These are phyloP conservation scores for Akanthomyces dipterigenus DNA, from an alignment of 2,329 filamentous ascomycete species.

Conservation along the genomic window DNA sequence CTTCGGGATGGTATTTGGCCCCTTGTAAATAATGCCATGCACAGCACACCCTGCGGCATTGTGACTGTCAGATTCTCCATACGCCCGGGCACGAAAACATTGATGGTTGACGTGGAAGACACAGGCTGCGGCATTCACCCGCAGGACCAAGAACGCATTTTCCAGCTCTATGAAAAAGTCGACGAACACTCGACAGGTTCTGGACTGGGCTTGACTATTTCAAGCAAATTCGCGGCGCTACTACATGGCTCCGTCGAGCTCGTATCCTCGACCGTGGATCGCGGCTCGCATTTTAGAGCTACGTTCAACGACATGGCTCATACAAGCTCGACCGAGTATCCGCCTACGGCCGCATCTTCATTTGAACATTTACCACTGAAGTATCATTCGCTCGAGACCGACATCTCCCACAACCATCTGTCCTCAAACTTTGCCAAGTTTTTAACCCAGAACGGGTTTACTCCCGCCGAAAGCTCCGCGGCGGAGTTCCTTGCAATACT, in stretches of 20 bases:
- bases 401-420: background rate
- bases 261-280: slow-evolving; percentile 26
- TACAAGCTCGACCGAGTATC: background rate
- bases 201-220: slow-evolving; percentile 36
- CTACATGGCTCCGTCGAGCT: slow-evolving; percentile 32
- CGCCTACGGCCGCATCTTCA: background rate
- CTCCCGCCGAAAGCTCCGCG: background rate
- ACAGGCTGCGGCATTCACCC: slow-evolving; percentile 33
- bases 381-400: background rate
- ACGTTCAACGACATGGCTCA: slow-evolving; percentile 13
- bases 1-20: background rate
- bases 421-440: background rate
- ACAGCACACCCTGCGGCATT: background rate
- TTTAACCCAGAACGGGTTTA: background rate
- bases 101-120: slow-evolving; percentile 35
- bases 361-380: background rate
- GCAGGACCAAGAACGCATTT: slow-evolving; percentile 31
- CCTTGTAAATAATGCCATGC: background rate
- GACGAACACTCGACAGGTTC: slow-evolving; percentile 30
- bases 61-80: slow-evolving; percentile 25
- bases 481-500: background rate
- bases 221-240: slow-evolving; percentile 32
- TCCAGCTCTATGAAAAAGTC: slow-evolving; percentile 36
- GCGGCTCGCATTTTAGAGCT: slow-evolving; percentile 34
- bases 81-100: slow-evolving; percentile 21